phyloP scores from a whole-genome alignment of 768 basidiomycete genomes.

The Ramaria rubella region DNA sequence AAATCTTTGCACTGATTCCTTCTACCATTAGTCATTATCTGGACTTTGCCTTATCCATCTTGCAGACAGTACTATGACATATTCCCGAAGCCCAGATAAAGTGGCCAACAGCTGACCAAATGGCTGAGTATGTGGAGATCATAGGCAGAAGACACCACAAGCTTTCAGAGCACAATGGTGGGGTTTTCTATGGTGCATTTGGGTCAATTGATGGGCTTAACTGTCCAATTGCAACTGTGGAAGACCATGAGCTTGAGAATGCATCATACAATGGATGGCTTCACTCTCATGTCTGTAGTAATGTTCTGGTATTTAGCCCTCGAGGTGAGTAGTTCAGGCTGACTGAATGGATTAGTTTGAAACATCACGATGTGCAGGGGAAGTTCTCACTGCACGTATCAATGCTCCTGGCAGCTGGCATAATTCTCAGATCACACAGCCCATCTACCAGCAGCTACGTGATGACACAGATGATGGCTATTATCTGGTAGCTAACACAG shows the following conservation, averaged over 20 bases:
- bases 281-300: conserved; percentile 33
- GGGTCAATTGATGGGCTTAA: conserved; percentile 37
- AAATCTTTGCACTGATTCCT: conserved; percentile 39
- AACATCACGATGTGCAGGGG: conserved; percentile 20
- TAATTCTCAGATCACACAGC: conserved; percentile 35
- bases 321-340: conserved; percentile 14
- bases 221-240: conserved; percentile 29
- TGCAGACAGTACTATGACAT: conserved; percentile 23
- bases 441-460: conserved; percentile 32
- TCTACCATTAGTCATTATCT: conserved; percentile 32
- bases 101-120: conserved; percentile 18
- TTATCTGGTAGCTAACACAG: conserved; percentile 40
- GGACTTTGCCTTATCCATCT: conserved; percentile 26
- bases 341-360: neutral
- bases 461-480: conserved; percentile 33
- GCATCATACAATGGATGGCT: no score
- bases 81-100: conserved; percentile 26
- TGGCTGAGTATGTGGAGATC: conserved; percentile 29
- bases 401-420: conserved; percentile 47
- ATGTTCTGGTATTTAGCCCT: conserved; percentile 33
- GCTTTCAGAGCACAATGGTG: conserved; percentile 24
- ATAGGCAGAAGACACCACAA: conserved; percentile 25
- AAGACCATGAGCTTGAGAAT: conserved; percentile 38
- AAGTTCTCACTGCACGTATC: conserved; percentile 27
- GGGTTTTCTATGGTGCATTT: conserved; percentile 33